Evolutionary conservation across 306 rosid species (phyloP), one percentile per base, ranked within the genome.

Genomic region (Castanopsis chinensis): DNA sequence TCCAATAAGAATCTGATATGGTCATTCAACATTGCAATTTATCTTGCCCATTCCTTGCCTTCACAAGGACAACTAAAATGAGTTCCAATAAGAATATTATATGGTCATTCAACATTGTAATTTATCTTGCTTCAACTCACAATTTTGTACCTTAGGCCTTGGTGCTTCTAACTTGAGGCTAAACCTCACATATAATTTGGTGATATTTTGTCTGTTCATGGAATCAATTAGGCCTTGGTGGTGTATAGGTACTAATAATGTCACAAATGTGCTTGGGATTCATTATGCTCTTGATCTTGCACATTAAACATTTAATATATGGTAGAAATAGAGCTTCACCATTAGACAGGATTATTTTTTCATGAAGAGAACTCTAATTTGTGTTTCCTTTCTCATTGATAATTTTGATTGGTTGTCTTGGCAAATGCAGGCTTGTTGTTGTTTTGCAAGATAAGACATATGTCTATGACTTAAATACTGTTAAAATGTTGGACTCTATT

Each of bases 391-490:
- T 74, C 74, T 77, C 33, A 67, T 58, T 84, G 54, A 68, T 74
- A 63, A 73, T 60, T 45, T 71, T 83, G 61, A 79, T 78, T 33
- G 56, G 37, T 18, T 63, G 12, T 69, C 53, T 33, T 85, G 57
- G 77, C 18, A 79, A 78, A 35, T 91, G 97, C 94, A 94, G 99
- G 86, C 95, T 94, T 72, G 17, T 94, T 83, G 97, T 94, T 82
- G 70, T 94, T 80, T 88, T 94, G 84, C 99, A 91, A 84, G 97
- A 94, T 73, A 94, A 94, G 80, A 81, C 93, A 52, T 94, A 89
- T 85, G 78, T 94, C 25, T 94, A 94, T 79, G 97, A 94, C 82
- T 80, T 92, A 75, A 87, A 92, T 80, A 86, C 88, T 72, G 97
- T 94, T 20, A 79, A 83, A 83, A 94, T 94, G 81, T 86, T 94